These are phyloP conservation scores for Usnea hakonensis DNA, from an alignment of 495 filamentous ascomycete genomes.

Conservation along the genomic window DNA sequence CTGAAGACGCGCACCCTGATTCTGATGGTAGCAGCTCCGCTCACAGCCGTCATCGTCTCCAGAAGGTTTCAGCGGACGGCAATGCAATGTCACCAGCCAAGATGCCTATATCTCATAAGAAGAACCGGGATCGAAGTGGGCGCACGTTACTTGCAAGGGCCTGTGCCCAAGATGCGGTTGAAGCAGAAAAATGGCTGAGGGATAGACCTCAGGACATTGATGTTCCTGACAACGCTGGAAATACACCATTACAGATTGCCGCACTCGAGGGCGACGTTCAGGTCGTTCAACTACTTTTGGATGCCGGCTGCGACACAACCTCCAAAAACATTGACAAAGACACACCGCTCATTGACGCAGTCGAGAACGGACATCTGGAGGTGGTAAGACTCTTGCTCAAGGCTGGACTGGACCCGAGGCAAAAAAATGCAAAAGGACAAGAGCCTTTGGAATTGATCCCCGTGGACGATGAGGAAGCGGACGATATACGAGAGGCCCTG, in stretches of 20 bases:
- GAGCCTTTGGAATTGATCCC: slow-evolving; percentile 79
- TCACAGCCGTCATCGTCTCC: slow-evolving; percentile 57
- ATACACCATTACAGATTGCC: slow-evolving; percentile 88
- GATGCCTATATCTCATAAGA: slow-evolving; percentile 58
- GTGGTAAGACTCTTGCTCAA: slow-evolving; percentile 79
- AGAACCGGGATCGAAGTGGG: slow-evolving; percentile 76
- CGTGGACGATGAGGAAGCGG: slow-evolving; percentile 58
- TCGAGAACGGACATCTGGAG: slow-evolving; percentile 88
- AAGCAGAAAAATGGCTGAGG: slow-evolving; percentile 58
- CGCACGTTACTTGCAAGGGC: slow-evolving; percentile 78
- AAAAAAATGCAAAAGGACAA: slow-evolving; percentile 76
- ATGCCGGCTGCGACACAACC: slow-evolving; percentile 74
- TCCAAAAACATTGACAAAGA: slow-evolving; percentile 77
- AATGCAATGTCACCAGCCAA: slow-evolving; percentile 57
- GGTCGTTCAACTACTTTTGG: slow-evolving; percentile 64
- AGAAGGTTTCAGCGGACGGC: slow-evolving; percentile 53
- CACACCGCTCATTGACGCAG: slow-evolving; percentile 88
- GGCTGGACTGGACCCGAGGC: slow-evolving; percentile 81
- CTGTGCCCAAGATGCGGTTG: slow-evolving; percentile 67
- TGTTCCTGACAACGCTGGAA: slow-evolving; percentile 83
- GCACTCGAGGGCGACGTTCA: slow-evolving; percentile 72
- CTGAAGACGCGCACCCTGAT: slow-evolving; percentile 63
- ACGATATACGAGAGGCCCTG: slow-evolving; percentile 44
- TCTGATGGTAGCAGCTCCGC: slow-evolving; percentile 67
- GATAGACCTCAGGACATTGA: slow-evolving; percentile 82